Evolutionary conservation across 495 filamentous ascomycete species (phyloP), one percentile per base, ranked within the genome.

Genomic region (Thermochaetoides thermophila): DNA sequence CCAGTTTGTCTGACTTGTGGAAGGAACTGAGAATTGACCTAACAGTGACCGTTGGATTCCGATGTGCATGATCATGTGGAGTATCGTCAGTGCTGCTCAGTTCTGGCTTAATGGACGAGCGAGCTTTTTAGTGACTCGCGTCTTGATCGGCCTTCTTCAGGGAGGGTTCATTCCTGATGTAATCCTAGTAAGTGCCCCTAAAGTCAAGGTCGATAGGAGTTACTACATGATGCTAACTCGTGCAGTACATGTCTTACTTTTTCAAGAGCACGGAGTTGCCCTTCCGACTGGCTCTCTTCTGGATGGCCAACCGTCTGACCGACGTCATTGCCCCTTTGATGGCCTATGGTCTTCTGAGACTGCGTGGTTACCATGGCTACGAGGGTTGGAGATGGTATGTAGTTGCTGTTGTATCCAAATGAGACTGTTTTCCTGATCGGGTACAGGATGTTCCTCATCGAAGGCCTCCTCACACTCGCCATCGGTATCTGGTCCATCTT

Each of bases 21-120:
- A n/a, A n/a, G n/a, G n/a, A n/a, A n/a, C n/a, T n/a, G n/a, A n/a
- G n/a, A n/a, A n/a, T n/a, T n/a, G n/a, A n/a, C n/a, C n/a, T n/a
- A n/a, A n/a, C n/a, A n/a, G n/a, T 9, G 81, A 87, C 44, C 63
- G 69, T 31, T 89, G 82, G 81, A 84, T 91, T 43, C 81, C 81
- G 17, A 43, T 49, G 20, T 51, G 55, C 44, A 69, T 71, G 51
- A 46, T 68, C 20, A 15, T 56, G 7, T 73, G 67, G 68, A 57
- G 56, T 22, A 42, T 63, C 10, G 65, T 68, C n/a, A 40, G 45
- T 17, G 33, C 42, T 11, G 35, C 44, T 0, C 52, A 61, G 29
- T 51, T 50, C 23, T 39, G 27, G 32, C 39, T 57, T 16, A 42
- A 28, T 9, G 49, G 49, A 34, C 30, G 62, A 27, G 43, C 46